Conservation (phyloP, 768 basidiomycete genomes). For the Boletus rubescentipes region DNA sequence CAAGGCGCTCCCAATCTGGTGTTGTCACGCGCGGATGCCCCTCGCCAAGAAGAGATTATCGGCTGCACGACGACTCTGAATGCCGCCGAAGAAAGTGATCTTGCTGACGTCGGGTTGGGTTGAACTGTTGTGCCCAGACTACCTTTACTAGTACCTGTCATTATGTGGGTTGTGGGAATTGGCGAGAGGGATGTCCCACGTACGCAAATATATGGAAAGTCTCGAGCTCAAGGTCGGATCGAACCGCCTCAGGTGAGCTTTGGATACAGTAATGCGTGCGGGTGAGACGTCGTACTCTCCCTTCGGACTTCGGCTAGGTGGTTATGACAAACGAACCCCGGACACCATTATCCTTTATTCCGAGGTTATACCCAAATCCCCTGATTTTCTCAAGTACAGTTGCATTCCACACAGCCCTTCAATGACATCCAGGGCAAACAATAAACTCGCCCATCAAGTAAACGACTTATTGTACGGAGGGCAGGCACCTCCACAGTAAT, state of each 20-base stretch:
- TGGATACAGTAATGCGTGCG: conserved; percentile 8
- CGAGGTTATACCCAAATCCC: not conserved
- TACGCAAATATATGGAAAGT: conserved; percentile 6
- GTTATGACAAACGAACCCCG: conserved; percentile 18
- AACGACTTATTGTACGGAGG: not conserved
- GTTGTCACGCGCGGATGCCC: not conserved
- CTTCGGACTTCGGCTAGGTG: conserved; percentile 7
- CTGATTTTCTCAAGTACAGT: not conserved
- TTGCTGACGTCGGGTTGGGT: conserved; percentile 6
- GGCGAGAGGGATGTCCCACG: conserved; percentile 3
- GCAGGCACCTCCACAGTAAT: not conserved
- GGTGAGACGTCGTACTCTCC: conserved; percentile 2
- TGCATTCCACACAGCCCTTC: not conserved
- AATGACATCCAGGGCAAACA: conserved; percentile 1
- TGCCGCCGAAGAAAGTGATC: conserved; percentile 12
- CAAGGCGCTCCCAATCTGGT: conserved; percentile 1
- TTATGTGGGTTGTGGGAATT: conserved; percentile 11
- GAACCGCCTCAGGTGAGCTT: conserved; percentile 24
- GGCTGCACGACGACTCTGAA: not conserved
- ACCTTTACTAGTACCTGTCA: no score
- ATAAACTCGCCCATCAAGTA: not conserved
- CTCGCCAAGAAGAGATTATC: not conserved
- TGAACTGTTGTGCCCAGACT: conserved; percentile 3
- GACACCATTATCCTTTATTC: conserved; percentile 14
- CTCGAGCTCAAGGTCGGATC: conserved; percentile 3